Evolutionary conservation across 1,139 yeast species (phyloP), one percentile per base, ranked within the genome.

Genomic region (Wickerhamomyces sp.): DNA sequence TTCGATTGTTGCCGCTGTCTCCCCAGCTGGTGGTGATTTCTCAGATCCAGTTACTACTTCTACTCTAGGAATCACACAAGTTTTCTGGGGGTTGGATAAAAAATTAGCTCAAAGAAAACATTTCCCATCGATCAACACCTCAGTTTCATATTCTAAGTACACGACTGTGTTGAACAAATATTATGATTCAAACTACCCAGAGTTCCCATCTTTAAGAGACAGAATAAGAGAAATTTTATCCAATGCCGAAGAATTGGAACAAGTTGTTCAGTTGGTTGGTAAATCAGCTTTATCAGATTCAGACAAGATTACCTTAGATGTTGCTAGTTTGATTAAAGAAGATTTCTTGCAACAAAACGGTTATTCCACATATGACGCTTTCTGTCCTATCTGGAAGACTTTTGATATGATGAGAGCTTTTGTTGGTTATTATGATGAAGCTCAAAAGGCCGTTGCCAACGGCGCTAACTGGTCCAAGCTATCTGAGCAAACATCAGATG

Each of bases 1-100:
- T 50, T 92, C 98, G 21, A 92, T 92, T 66, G 99, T 92, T 59
- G 99, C 98, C 45, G 99, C 99, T 55, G 99, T 92, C 36, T 90
- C 97, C 8, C 99, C 99, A 54, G 97, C 98, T 44, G 99, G 98
- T 80, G 99, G 99, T 82, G 99, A 92, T 75, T 90, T 92, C 81
- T 92, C 98, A 17, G 99, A 92, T 71, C 99, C 99, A 33, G 99
- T 92, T 54, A 92, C 99, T 29, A 92, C 97, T 27, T 79, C 98
- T 12, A 92, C 99, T 35, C 78, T 92, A 60, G 97, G 97, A 82
- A 92, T 92, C 58, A 94, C 98, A 28, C 99, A 92, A 73, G 99
- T 94, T 45, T 92, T 94, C 74, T 92, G 99, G 99, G 99, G 99
- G 68, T 77, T 92, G 67, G 99, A 92, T 69, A 92, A 92, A 72